phyloP scores from a whole-genome alignment of 2,329 filamentous ascomycete genomes.

The Pyrenophora tritici-repentis region DNA sequence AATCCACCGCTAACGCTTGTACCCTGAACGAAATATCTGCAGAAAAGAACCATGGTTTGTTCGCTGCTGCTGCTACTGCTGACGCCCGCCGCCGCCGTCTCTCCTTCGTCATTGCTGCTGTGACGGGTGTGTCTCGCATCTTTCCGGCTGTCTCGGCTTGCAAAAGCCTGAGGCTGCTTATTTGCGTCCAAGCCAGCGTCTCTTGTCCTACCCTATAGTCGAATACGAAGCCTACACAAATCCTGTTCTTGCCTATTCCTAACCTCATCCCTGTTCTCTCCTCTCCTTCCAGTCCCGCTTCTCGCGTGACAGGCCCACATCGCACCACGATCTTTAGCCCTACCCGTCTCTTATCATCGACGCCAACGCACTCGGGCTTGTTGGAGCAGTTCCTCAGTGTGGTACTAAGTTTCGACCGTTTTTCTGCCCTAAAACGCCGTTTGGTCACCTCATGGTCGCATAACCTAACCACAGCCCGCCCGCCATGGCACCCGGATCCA shows the following conservation, averaged over 20 bases:
- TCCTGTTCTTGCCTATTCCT: constrained; percentile 5
- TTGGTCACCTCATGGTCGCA: constrained; percentile 19
- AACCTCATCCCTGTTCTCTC: constrained; percentile 7
- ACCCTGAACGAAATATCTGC: constrained; percentile 14
- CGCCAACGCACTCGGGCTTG: constrained; percentile 11
- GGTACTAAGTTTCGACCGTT: constrained; percentile 7
- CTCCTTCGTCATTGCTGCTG: constrained; percentile 5
- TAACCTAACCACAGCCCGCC: constrained; percentile 6
- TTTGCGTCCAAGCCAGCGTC: not conserved
- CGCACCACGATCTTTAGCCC: constrained; percentile 17
- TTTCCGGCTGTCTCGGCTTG: not conserved
- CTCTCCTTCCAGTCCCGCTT: constrained; percentile 3
- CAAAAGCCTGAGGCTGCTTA: no score
- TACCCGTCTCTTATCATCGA: constrained; percentile 17
- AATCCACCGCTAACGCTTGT: constrained; percentile 13
- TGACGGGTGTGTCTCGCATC: constrained; percentile 6
- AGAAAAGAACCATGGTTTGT: constrained; percentile 10
- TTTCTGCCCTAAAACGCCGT: constrained; percentile 9
- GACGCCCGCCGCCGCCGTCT: no score
- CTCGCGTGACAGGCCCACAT: constrained; percentile 31
- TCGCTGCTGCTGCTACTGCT: constrained; percentile 5
- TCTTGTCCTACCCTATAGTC: not conserved
- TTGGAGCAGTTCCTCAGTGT: constrained; percentile 25
- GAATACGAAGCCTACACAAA: constrained; percentile 1
- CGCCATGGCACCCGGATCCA: constrained; percentile 26